Base-by-base conservation (phyloP, 208 protist genomes). In the Crithidia sp. region DNA sequence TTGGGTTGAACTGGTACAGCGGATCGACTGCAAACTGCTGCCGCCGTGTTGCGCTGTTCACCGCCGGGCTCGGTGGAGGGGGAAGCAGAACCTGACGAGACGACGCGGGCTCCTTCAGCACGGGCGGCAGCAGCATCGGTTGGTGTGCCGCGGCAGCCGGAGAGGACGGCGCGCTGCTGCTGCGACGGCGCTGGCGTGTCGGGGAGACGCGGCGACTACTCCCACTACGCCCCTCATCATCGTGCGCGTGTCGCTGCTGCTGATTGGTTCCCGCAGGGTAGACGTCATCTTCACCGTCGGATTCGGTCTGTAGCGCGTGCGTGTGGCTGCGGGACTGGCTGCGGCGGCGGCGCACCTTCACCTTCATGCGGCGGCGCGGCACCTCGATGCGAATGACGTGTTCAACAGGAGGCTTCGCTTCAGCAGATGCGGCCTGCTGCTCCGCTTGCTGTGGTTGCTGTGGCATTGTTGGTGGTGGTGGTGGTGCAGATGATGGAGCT, bases 291-390 rank as follows among this genome's bases (percentile, higher is more conserved):
- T 50, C 43, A 3, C 2, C 17, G 17, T 49, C 43, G 39, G 37
- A 50, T 28, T 73, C 55, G 41, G 14, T 55, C 53, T 64, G 9
- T 4, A 52, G 16, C 36, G 58, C 17, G n/a, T 13, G 56, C 6
- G 53, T 49, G 40, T 49, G 61, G 5, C 45, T 61, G 45, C 71
- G 47, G 36, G 67, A 63, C 28, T 63, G 65, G n/a, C 59, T 71
- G 45, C 71, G 70, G 8, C 45, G 77, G 5, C 77, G 43, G 3
- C 71, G 77, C 66, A 73, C 66, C 47, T 71, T 76, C 7, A 77
- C 65, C 44, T 71, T 73, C 13, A 77, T 17, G 9, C 76, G 69
- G 7, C 58, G 58, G 14, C 62, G 76, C 17, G 69, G 63, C 7
- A 71, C 9, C n/a, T 71, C 49, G 54, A 67, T 71, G 65, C 41